Conservation (phyloP, 2,329 filamentous ascomycete species). For the Cadophora sp. region DNA sequence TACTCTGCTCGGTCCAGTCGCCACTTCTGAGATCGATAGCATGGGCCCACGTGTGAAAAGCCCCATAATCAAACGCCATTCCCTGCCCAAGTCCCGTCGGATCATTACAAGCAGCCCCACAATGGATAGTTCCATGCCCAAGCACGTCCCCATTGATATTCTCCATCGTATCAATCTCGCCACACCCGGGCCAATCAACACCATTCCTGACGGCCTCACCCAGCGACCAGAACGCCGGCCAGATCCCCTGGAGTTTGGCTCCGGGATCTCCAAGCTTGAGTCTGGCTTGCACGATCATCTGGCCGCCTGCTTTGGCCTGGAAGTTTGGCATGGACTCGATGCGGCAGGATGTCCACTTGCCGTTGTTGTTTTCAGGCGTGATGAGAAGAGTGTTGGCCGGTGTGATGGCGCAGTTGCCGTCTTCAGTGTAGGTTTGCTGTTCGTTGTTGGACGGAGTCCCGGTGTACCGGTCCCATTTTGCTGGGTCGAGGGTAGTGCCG, state of each 20-base stretch:
- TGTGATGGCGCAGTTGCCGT: constrained; percentile 27
- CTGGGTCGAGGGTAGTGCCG: constrained; percentile 19
- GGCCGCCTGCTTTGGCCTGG: constrained; percentile 23
- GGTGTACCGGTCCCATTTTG: constrained; percentile 32
- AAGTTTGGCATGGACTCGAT: constrained; percentile 31
- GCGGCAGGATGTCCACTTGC: constrained; percentile 38
- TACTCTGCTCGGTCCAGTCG: constrained; percentile 35
- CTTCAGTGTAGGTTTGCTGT: constrained; percentile 32
- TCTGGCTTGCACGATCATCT: constrained; percentile 34
- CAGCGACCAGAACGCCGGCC: constrained; percentile 38
- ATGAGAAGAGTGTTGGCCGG: constrained; percentile 30
- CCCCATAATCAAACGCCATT: constrained; percentile 28
- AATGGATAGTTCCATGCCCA: constrained; percentile 34
- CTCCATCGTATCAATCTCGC: constrained; percentile 39
- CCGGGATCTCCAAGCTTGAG: constrained; percentile 32
- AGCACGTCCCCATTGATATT: constrained; percentile 30
- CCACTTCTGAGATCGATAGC: constrained; percentile 31
- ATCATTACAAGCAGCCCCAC: constrained; percentile 31
- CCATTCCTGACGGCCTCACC: constrained; percentile 30
- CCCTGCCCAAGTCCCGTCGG: constrained; percentile 22
- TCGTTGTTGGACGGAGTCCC: constrained; percentile 33
- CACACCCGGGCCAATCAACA: constrained; percentile 33
- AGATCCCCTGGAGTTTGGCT: constrained; percentile 32
- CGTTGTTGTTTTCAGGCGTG: constrained; percentile 26
- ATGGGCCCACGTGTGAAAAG: constrained; percentile 35